These are phyloP conservation scores for Hypoxylon crocopeplum DNA, from an alignment of 495 filamentous ascomycete species.

Conservation along the genomic window DNA sequence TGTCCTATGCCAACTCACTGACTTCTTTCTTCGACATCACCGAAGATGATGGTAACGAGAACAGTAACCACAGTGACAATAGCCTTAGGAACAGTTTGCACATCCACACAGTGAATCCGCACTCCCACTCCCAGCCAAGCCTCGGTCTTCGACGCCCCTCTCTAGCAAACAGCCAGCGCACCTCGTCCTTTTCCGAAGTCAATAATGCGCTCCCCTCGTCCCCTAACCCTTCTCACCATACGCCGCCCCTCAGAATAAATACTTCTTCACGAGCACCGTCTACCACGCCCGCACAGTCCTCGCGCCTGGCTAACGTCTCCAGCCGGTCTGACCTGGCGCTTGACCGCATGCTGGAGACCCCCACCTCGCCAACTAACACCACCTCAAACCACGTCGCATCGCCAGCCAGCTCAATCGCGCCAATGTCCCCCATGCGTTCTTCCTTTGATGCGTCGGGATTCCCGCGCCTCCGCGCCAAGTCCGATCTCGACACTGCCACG, in stretches of 20 bases:
- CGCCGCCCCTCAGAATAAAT: slow-evolving; percentile 52
- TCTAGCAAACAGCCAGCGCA: slow-evolving; percentile 48
- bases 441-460: slow-evolving; percentile 58
- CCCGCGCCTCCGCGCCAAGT: slow-evolving; percentile 58
- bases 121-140: slow-evolving; percentile 35
- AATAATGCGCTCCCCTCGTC: slow-evolving; percentile 33
- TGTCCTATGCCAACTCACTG: slow-evolving; percentile 60
- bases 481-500: slow-evolving; percentile 55
- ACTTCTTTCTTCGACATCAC: slow-evolving; percentile 56
- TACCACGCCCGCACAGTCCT: slow-evolving; percentile 39
- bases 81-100: slow-evolving; percentile 30
- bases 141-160: slow-evolving; percentile 44
- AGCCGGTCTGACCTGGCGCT: slow-evolving; percentile 52
- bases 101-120: slow-evolving; percentile 30
- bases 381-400: slow-evolving; percentile 27
- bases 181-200: slow-evolving; percentile 49
- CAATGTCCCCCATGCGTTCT: slow-evolving; percentile 57
- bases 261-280: slow-evolving; percentile 43
- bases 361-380: slow-evolving; percentile 38
- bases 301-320: slow-evolving; percentile 48
- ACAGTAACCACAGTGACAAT: slow-evolving; percentile 10
- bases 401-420: slow-evolving; percentile 38
- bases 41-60: slow-evolving; percentile 56
- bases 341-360: slow-evolving; percentile 37
- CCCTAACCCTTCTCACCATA: slow-evolving; percentile 32